Evolutionary conservation across 495 filamentous ascomycete genomes (phyloP).

Genomic region (Bathelium albidoporum): DNA sequence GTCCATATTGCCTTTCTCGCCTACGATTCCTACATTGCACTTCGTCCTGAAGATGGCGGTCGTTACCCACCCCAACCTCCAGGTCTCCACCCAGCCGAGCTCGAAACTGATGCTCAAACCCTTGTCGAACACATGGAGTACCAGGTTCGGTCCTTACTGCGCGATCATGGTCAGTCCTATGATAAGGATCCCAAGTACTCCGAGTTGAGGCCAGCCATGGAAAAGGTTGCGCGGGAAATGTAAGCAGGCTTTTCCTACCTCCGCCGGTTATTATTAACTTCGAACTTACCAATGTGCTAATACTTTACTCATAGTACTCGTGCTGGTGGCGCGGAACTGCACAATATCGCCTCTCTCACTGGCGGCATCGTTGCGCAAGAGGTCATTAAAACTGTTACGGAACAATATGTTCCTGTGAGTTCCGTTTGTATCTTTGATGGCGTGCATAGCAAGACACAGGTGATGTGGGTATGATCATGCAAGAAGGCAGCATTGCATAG

Average conservation of each 20-base stretch:
- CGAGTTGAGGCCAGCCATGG: conserved; percentile 35
- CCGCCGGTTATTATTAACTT: not conserved
- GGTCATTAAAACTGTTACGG: conserved; percentile 88
- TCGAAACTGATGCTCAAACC: conserved; percentile 23
- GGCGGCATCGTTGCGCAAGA: conserved; percentile 94
- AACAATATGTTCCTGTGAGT: conserved; percentile 92
- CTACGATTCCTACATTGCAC: conserved; percentile 42
- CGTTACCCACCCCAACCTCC: conserved; percentile 16
- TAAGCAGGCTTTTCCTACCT: conserved; percentile 12
- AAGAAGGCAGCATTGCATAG: not conserved
- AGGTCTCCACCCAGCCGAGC: conserved; percentile 16
- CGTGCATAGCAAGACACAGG: conserved; percentile 64
- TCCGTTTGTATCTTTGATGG: conserved; percentile 93
- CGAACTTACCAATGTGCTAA: not conserved
- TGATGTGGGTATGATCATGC: conserved; percentile 39
- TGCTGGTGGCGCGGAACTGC: conserved; percentile 76
- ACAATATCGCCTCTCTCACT: conserved; percentile 84
- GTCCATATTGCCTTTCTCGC: conserved; percentile 68
- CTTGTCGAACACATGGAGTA: conserved; percentile 26
- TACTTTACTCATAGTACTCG: conserved; percentile 40
- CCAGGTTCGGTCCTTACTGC: too few species aligned
- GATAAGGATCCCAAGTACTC: conserved; percentile 36
- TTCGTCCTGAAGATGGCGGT: conserved; percentile 22
- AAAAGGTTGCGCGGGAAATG: conserved; percentile 25
- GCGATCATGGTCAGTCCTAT: too few species aligned